These are phyloP conservation scores for Gracilaria caudata DNA, from an alignment of 23 red algal genomes.

Conservation along the genomic window DNA sequence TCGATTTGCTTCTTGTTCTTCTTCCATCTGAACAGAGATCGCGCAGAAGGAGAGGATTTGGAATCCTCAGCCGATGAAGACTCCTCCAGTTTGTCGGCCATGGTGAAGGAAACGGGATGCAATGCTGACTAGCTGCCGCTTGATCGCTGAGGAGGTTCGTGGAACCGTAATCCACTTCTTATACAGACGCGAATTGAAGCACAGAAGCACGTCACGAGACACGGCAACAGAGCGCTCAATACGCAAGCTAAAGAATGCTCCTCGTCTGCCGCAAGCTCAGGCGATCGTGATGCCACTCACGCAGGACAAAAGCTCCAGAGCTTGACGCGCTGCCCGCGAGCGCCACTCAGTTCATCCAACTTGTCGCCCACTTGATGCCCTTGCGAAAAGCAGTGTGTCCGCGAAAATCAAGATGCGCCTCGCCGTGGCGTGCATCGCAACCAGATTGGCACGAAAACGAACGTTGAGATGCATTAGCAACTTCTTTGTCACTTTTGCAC, in stretches of 20 bases:
- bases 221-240: not conserved
- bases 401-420: too few species aligned
- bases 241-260: not conserved
- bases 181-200: not conserved
- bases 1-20: conserved; percentile 9
- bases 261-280: not conserved
- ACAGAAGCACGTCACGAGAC: not conserved
- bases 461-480: not conserved
- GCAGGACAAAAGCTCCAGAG: not conserved
- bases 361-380: too few species aligned
- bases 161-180: not conserved
- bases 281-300: not conserved
- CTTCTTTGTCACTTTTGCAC: not conserved
- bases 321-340: not conserved
- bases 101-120: not conserved
- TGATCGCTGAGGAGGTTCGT: not conserved
- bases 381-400: not conserved
- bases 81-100: not conserved
- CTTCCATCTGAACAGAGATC: conserved; percentile 6
- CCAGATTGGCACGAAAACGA: not conserved
- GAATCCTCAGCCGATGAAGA: not conserved
- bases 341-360: not conserved
- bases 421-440: too few species aligned
- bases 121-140: not conserved
- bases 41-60: not conserved